Conservation (phyloP, 2,329 filamentous ascomycete genomes). For the Salinomyces thailandicus region DNA sequence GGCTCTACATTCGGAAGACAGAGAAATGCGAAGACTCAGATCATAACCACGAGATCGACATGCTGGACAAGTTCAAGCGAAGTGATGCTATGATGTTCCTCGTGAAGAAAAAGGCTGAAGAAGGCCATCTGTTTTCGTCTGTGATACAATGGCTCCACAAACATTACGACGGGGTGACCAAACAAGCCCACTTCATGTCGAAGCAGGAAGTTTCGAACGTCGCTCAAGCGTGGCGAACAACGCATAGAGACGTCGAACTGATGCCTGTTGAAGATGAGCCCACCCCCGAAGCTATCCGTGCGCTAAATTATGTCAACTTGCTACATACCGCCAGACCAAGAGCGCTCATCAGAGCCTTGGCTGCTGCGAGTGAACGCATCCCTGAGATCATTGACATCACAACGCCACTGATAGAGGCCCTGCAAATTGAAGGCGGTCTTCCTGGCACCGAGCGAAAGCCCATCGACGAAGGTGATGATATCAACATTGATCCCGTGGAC, state of each 20-base stretch:
- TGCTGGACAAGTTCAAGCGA: slow-evolving; percentile 14
- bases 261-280: slow-evolving; percentile 10
- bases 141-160: slow-evolving; percentile 14
- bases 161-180: slow-evolving; percentile 9
- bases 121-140: slow-evolving; percentile 12
- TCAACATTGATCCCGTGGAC: slow-evolving; percentile 7
- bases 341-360: slow-evolving; percentile 11
- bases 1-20: slow-evolving; percentile 11
- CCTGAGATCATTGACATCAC: slow-evolving; percentile 12
- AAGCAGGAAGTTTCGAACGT: slow-evolving; percentile 16
- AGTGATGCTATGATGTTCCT: slow-evolving; percentile 15
- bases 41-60: slow-evolving; percentile 11
- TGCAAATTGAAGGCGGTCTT: background rate
- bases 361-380: slow-evolving; percentile 12
- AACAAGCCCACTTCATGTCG: slow-evolving; percentile 10
- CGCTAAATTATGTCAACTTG: slow-evolving; percentile 10
- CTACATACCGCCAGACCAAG: slow-evolving; percentile 9
- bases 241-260: slow-evolving; percentile 13
- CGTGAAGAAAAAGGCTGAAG: slow-evolving; percentile 14
- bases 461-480: slow-evolving; percentile 10
- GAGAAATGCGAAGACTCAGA: background rate
- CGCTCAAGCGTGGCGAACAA: slow-evolving; percentile 10
- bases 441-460: background rate
- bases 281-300: slow-evolving; percentile 7
- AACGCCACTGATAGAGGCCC: slow-evolving; percentile 8